Conservation (phyloP, 1,284 basidiomycete species). For the Ceratobasidium sp. region DNA sequence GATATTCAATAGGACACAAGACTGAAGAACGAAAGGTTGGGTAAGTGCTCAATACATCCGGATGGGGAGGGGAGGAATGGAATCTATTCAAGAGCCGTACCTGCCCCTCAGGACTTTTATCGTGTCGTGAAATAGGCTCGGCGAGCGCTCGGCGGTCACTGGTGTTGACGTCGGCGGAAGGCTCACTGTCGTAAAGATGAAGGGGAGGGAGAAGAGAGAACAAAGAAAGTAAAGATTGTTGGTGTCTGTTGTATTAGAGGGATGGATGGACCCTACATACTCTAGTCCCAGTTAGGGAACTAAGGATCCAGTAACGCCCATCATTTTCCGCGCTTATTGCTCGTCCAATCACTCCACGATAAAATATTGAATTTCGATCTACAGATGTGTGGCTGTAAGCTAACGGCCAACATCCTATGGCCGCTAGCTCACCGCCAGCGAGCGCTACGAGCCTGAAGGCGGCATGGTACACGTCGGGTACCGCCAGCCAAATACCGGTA, state of each 20-base stretch:
- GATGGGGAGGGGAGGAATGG: background rate
- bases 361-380: too few relatives aligned
- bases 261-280: background rate
- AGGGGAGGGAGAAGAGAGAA: slow-evolving; percentile 4
- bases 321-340: background rate
- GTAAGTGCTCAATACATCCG: background rate
- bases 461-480: too few relatives aligned
- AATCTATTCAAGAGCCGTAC: background rate
- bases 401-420: too few relatives aligned
- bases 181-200: background rate
- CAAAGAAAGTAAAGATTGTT: slow-evolving; percentile 35
- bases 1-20: slow-evolving; percentile 5
- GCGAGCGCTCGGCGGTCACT: background rate
- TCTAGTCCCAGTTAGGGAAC: background rate
- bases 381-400: too few relatives aligned
- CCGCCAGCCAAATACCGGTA: too few relatives aligned
- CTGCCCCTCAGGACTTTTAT: slow-evolving; percentile 8
- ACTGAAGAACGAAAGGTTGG: slow-evolving; percentile 7
- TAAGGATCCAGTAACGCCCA: background rate
- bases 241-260: slow-evolving; percentile 17
- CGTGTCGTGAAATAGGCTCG: slow-evolving; percentile 9
- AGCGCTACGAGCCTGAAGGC: too few relatives aligned
- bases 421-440: too few relatives aligned
- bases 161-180: too few relatives aligned
- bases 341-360: too few relatives aligned